Evolutionary conservation across 768 basidiomycete species (phyloP).

Genomic region (Phaeolepiota aurea): DNA sequence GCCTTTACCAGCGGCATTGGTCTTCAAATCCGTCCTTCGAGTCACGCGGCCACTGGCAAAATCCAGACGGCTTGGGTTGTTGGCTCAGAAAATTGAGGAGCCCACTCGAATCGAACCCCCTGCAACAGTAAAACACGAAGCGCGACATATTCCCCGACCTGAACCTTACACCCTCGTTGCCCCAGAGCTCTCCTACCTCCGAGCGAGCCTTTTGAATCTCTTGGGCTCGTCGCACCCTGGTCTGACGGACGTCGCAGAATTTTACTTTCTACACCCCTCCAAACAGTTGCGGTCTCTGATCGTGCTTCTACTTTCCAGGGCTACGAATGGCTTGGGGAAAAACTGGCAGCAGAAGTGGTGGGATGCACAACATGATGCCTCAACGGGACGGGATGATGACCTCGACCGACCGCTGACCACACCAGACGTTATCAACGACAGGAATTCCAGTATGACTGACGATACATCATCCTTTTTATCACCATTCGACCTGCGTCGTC

Average conservation of each 20-base stretch:
- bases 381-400: constrained; percentile 42
- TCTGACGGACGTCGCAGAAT: constrained; percentile 81
- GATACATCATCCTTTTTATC: constrained; percentile 59
- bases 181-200: constrained; percentile 64
- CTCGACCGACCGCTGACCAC: constrained; percentile 76
- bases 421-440: constrained; percentile 82
- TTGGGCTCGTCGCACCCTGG: constrained; percentile 87
- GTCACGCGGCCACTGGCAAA: constrained; percentile 19
- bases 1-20: neutral
- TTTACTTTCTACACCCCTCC: constrained; percentile 85
- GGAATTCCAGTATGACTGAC: constrained; percentile 83
- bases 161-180: constrained; percentile 70
- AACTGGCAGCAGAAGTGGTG: constrained; percentile 53
- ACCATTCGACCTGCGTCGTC: constrained; percentile 42
- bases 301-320: constrained; percentile 83
- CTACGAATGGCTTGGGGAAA: constrained; percentile 83
- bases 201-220: constrained; percentile 63
- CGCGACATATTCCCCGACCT: constrained; percentile 18
- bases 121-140: constrained; percentile 18
- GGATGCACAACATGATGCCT: constrained; percentile 51
- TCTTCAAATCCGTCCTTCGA: constrained; percentile 4
- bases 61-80: constrained; percentile 27
- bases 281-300: constrained; percentile 88
- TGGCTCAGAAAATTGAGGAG: constrained; percentile 32
- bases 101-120: constrained; percentile 17